Evolutionary conservation across 2,329 filamentous ascomycete genomes (phyloP).

Genomic region (Cercospora sp.): DNA sequence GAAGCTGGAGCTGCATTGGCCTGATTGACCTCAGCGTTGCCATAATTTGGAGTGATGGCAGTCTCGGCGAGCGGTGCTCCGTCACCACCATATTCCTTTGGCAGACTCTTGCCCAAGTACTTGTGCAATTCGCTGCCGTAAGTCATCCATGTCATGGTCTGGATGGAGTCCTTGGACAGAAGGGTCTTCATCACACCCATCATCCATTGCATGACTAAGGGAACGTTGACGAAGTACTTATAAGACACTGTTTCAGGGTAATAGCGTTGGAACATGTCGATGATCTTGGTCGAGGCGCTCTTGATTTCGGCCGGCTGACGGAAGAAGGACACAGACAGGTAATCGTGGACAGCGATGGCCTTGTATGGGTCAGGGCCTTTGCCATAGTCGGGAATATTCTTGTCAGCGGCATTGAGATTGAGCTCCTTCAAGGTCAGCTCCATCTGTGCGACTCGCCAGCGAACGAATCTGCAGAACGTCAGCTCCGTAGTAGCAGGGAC

Average conservation of each 20-base stretch:
- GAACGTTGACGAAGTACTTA: conserved; percentile 97
- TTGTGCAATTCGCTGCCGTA: conserved; percentile 66
- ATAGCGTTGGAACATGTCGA: conserved; percentile 74
- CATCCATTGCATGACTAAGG: conserved; percentile 81
- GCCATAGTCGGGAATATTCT: conserved; percentile 68
- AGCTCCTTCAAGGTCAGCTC: conserved; percentile 78
- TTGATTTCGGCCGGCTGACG: conserved; percentile 76
- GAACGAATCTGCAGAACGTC: conserved; percentile 66
- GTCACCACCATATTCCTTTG: conserved; percentile 76
- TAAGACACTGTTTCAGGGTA: conserved; percentile 87
- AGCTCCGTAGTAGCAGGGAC: neutral
- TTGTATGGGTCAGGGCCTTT: conserved; percentile 75
- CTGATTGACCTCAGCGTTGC: conserved; percentile 1
- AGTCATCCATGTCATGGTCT: conserved; percentile 52
- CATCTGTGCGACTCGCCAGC: conserved; percentile 89
- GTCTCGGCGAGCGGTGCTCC: conserved; percentile 53
- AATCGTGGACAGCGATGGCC: conserved; percentile 92
- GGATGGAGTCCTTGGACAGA: conserved; percentile 50
- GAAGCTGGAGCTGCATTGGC: conserved; percentile 7
- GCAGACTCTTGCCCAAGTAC: conserved; percentile 67
- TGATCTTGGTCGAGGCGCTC: conserved; percentile 74
- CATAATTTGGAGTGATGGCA: conserved; percentile 45
- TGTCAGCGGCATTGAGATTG: conserved; percentile 66
- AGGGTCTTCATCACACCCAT: conserved; percentile 51
- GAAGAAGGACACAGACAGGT: conserved; percentile 82